A percentile compares a stretch with the other conserved stretches of the same genome.
phyloP scores from a whole-genome alignment of 2,329 filamentous ascomycete genomes.

The Drechslera avenae region DNA sequence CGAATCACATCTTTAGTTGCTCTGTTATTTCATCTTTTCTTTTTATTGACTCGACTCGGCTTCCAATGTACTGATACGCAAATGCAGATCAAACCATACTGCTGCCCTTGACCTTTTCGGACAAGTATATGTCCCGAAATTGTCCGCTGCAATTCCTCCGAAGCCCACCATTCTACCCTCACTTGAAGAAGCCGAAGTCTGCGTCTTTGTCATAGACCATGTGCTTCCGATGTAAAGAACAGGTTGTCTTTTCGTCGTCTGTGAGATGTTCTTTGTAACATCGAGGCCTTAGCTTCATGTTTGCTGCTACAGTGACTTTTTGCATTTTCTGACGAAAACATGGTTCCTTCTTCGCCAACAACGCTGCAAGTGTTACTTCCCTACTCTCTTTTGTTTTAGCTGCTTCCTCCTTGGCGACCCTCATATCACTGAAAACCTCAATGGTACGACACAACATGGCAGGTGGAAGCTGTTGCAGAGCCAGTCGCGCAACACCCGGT shows the following conservation, averaged over 20 bases:
- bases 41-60: neutral
- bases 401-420: too few species aligned
- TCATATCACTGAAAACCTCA: too few species aligned
- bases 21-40: neutral
- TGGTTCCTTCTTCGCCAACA: too few species aligned
- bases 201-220: neutral
- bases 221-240: neutral
- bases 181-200: neutral
- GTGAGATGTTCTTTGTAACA: neutral
- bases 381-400: too few species aligned
- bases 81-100: neutral
- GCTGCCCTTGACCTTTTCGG: neutral
- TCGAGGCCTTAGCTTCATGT: neutral
- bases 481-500: too few species aligned
- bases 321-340: too few species aligned
- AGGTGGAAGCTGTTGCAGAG: too few species aligned
- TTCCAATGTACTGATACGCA: neutral
- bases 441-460: too few species aligned
- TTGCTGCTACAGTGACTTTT: too few species aligned
- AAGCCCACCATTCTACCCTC: neutral
- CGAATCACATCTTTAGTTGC: slow-evolving; percentile 23
- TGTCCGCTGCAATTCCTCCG: neutral
- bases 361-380: too few species aligned
- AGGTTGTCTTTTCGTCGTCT: neutral
- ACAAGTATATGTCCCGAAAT: too few species aligned